A percentile compares a stretch with the other conserved stretches of the same genome.
Evolutionary conservation across 2,329 filamentous ascomycete genomes (phyloP).

Genomic region (Magnaporthiopsis poae): DNA sequence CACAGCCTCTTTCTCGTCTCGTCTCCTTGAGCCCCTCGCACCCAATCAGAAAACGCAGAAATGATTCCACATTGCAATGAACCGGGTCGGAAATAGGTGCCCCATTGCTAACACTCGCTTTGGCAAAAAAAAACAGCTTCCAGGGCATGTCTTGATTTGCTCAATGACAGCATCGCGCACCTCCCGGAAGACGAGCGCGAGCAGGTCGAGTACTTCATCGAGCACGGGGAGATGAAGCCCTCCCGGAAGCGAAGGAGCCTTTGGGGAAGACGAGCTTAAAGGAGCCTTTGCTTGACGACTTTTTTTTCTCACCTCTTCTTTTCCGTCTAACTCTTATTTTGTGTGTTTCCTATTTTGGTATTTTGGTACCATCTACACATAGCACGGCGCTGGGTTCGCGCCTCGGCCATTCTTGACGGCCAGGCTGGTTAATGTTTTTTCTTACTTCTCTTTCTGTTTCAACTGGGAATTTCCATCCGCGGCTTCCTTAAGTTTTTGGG

Average conservation of each 20-base stretch:
- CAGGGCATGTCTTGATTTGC: slow-evolving; percentile 21
- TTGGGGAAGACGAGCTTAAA: background rate
- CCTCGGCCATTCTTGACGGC: background rate
- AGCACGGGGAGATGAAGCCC: slow-evolving; percentile 9
- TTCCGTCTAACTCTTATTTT: too few species aligned
- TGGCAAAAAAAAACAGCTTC: slow-evolving; percentile 16
- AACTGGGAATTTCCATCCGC: background rate
- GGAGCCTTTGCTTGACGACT: too few species aligned
- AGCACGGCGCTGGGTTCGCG: background rate
- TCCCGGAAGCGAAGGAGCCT: slow-evolving; percentile 2
- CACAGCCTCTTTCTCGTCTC: background rate
- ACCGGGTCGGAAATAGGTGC: too few species aligned
- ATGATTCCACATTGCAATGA: background rate
- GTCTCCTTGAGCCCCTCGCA: background rate
- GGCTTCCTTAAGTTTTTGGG: background rate
- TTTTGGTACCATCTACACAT: background rate
- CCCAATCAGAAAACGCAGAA: background rate
- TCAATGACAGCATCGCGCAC: slow-evolving; percentile 22
- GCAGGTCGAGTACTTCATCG: slow-evolving; percentile 17
- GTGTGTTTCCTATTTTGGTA: background rate
- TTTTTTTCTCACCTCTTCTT: too few species aligned
- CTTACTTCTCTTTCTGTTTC: background rate
- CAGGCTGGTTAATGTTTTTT: background rate
- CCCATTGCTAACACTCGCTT: background rate
- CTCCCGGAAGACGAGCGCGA: slow-evolving; percentile 18